A percentile compares a stretch with the other conserved stretches of the same genome.
Conservation (phyloP, 2,329 filamentous ascomycete genomes). For the Ilyonectria destructans region DNA sequence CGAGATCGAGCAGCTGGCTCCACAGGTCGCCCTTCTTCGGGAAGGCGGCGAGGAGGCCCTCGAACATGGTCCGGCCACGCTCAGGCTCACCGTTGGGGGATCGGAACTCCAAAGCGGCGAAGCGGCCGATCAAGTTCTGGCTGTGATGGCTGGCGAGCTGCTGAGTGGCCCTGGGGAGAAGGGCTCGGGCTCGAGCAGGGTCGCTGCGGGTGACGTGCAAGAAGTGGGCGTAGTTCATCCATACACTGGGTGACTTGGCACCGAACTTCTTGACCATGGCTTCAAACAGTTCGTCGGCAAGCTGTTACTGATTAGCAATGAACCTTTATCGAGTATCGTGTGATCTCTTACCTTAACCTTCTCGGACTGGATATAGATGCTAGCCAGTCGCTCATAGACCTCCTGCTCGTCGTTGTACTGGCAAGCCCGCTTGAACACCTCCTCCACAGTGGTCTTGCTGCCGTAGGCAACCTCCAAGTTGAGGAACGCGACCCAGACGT, state of each 20-base stretch:
- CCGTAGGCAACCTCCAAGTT: slow-evolving; percentile 96
- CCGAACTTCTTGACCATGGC: slow-evolving; percentile 91
- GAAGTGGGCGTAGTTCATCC: slow-evolving; percentile 96
- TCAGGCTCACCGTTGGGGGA: slow-evolving; percentile 88
- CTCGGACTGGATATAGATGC: slow-evolving; percentile 94
- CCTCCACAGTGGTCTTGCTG: slow-evolving; percentile 85
- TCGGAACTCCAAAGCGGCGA: slow-evolving; percentile 93
- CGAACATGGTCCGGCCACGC: slow-evolving; percentile 94
- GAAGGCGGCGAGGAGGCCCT: slow-evolving; percentile 86
- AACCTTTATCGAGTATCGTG: not conserved
- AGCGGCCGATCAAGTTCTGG: slow-evolving; percentile 83
- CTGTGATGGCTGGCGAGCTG: slow-evolving; percentile 80
- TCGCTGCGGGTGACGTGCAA: slow-evolving; percentile 82
- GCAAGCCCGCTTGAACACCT: slow-evolving; percentile 92
- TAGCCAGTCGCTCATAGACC: slow-evolving; percentile 90
- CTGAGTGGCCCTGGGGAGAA: slow-evolving; percentile 89
- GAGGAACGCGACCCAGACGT: slow-evolving; percentile 94
- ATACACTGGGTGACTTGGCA: slow-evolving; percentile 83
- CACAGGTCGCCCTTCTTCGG: slow-evolving; percentile 94
- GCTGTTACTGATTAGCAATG: slow-evolving; percentile 67
- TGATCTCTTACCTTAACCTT: slow-evolving; percentile 80
- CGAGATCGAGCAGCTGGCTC: slow-evolving; percentile 92
- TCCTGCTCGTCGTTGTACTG: slow-evolving; percentile 95
- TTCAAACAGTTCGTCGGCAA: slow-evolving; percentile 92
- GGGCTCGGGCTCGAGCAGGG: slow-evolving; percentile 81